Evolutionary conservation across 306 rosid species (phyloP).

Genomic region (Fragaria nilgerrensis): DNA sequence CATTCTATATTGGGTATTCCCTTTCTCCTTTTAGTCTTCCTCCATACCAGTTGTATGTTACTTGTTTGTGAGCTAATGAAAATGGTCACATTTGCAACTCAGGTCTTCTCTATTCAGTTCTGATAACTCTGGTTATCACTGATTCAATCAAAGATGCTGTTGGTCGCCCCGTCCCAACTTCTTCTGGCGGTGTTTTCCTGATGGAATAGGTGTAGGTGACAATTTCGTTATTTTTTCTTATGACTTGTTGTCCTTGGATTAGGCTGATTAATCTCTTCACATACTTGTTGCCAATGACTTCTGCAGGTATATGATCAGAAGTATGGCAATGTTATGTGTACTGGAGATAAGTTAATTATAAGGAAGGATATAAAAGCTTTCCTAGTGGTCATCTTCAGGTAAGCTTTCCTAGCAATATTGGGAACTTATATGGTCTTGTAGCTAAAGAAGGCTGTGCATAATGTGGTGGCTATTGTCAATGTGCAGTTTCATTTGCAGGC

Average conservation of each 20-base stretch:
- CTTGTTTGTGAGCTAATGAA: neutral
- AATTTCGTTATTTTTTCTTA: neutral
- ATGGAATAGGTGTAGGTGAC: constrained; percentile 38
- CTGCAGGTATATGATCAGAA: constrained; percentile 31
- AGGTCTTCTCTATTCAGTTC: constrained; percentile 40
- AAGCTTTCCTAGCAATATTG: constrained; percentile 5
- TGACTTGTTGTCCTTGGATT: neutral
- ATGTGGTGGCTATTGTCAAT: constrained; percentile 18
- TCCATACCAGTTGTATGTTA: neutral
- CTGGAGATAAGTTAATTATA: constrained; percentile 24
- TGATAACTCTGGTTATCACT: constrained; percentile 55
- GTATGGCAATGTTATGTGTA: constrained; percentile 34
- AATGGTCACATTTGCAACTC: constrained; percentile 2
- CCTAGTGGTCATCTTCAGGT: constrained; percentile 64
- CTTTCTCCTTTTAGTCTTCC: neutral
- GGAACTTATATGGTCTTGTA: neutral
- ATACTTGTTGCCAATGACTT: neutral
- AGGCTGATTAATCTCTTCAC: neutral
- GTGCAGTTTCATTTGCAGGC: constrained; percentile 61
- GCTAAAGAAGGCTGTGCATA: constrained; percentile 6
- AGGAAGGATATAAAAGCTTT: constrained; percentile 59
- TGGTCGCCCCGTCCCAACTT: constrained; percentile 60
- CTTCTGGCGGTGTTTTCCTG: constrained; percentile 48
- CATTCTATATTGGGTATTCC: constrained; percentile 44
- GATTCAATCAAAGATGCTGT: constrained; percentile 54